These are phyloP conservation scores for Astrothelium subdiscretum DNA, from an alignment of 495 filamentous ascomycete species.

Conservation along the genomic window DNA sequence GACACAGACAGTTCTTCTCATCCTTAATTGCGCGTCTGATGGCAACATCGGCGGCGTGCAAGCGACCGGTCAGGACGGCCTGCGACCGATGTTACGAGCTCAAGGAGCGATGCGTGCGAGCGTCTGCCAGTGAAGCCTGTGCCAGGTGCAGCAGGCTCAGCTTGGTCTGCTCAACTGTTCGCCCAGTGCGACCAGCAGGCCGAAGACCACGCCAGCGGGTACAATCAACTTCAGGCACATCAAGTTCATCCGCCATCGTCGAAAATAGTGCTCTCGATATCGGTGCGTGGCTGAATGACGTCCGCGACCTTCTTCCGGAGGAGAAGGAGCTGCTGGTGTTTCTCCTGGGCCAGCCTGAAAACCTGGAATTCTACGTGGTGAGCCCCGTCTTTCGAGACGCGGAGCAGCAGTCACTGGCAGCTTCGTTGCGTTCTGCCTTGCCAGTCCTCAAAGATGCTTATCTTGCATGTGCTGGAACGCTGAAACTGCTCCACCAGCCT, in stretches of 20 bases:
- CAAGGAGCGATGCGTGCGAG: slow-evolving; percentile 18
- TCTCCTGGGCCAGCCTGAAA: slow-evolving; percentile 9
- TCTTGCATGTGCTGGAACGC: slow-evolving; percentile 16
- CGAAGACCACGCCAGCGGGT: slow-evolving; percentile 8
- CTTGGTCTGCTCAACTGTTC: slow-evolving; percentile 8
- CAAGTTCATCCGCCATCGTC: background rate
- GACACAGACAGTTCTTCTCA: background rate
- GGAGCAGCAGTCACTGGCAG: slow-evolving; percentile 11
- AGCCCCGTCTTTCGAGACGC: slow-evolving; percentile 15
- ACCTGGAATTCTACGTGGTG: slow-evolving; percentile 13
- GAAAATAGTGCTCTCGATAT: slow-evolving; percentile 2
- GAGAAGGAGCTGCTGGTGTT: slow-evolving; percentile 14
- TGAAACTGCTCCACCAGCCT: slow-evolving; percentile 8
- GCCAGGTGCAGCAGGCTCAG: slow-evolving; percentile 16
- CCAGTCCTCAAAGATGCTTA: slow-evolving; percentile 15
- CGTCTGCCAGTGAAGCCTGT: slow-evolving; percentile 5
- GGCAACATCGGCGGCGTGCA: background rate
- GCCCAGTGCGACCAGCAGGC: slow-evolving; percentile 10
- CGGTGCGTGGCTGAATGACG: background rate
- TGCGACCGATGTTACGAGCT: slow-evolving; percentile 21
- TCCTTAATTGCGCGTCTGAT: background rate
- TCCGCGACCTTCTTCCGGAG: background rate
- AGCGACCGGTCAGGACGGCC: slow-evolving; percentile 4
- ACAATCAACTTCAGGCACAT: slow-evolving; percentile 1
- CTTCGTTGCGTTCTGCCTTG: slow-evolving; percentile 11